These are phyloP conservation scores for Sporisorium iseilematis-ciliati DNA, from an alignment of 1,284 basidiomycete genomes.

Conservation along the genomic window DNA sequence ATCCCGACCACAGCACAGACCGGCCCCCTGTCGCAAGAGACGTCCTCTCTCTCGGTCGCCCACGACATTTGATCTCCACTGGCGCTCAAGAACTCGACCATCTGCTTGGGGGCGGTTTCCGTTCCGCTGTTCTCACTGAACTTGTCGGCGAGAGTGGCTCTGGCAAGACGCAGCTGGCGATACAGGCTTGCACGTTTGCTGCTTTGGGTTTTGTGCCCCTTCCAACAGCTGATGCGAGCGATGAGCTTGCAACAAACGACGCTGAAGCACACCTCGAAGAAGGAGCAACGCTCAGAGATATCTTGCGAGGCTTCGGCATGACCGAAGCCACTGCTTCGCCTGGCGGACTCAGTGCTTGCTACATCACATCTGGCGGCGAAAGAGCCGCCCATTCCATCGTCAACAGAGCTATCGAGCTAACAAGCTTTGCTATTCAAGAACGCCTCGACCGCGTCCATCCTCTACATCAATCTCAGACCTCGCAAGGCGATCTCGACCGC, in stretches of 20 bases:
- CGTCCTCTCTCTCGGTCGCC: constrained; percentile 24
- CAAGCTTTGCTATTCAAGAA: constrained; percentile 11
- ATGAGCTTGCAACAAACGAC: background rate
- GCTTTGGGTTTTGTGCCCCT: constrained; percentile 40
- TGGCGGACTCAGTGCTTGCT: constrained; percentile 19
- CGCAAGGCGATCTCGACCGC: constrained; percentile 6
- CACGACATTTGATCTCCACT: constrained; percentile 24
- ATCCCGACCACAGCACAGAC: background rate
- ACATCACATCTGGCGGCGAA: constrained; percentile 45
- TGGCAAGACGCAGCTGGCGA: constrained; percentile 61
- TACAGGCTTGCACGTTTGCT: constrained; percentile 51
- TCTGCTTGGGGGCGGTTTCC: constrained; percentile 49
- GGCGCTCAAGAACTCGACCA: constrained; percentile 46
- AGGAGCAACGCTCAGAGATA: constrained; percentile 10
- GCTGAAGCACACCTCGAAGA: background rate
- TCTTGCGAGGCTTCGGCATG: constrained; percentile 28
- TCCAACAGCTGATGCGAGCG: background rate
- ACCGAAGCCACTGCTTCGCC: background rate
- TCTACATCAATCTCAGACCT: background rate
- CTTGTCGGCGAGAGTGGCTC: constrained; percentile 61
- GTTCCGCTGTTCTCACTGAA: constrained; percentile 47
- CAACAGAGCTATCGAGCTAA: constrained; percentile 25
- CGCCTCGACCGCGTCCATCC: constrained; percentile 12
- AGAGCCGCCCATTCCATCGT: constrained; percentile 36
- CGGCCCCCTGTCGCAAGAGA: constrained; percentile 4